phyloP scores from a whole-genome alignment of 495 filamentous ascomycete species.

The Bryoglossum gracile region DNA sequence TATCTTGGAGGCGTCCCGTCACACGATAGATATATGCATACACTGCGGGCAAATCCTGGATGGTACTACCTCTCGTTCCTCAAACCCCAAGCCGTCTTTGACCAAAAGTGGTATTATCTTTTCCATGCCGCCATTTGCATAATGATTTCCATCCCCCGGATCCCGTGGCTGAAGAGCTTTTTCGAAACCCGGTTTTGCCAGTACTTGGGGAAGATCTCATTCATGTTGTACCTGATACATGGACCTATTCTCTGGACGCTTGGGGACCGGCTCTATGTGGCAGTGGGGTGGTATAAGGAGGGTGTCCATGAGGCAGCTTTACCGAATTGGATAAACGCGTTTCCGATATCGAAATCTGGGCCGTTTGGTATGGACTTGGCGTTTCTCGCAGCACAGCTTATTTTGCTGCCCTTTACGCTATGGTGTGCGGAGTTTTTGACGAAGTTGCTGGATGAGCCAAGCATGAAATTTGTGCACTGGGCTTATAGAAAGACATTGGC shows the following conservation, averaged over 20 bases:
- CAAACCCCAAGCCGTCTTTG: conserved; percentile 43
- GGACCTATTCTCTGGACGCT: conserved; percentile 46
- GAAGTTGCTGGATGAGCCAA: conserved; percentile 48
- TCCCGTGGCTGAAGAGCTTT: conserved; percentile 41
- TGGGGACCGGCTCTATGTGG: conserved; percentile 44
- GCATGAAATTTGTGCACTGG: conserved; percentile 46
- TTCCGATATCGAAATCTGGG: conserved; percentile 26
- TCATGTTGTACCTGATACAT: conserved; percentile 50
- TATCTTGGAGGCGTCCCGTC: conserved; percentile 43
- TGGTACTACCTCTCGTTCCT: conserved; percentile 42
- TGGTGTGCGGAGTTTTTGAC: conserved; percentile 51
- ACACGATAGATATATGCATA: conserved; percentile 26
- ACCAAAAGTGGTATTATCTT: conserved; percentile 50
- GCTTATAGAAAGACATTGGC: conserved; percentile 36
- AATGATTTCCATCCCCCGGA: conserved; percentile 42
- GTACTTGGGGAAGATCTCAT: conserved; percentile 55
- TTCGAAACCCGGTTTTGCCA: conserved; percentile 51
- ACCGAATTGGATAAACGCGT: conserved; percentile 26
- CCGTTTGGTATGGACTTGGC: conserved; percentile 47
- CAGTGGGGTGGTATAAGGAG: conserved; percentile 45
- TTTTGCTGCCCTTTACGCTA: conserved; percentile 49
- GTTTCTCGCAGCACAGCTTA: conserved; percentile 45
- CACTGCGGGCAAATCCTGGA: conserved; percentile 31
- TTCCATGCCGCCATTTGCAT: conserved; percentile 44
- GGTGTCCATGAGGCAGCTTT: conserved; percentile 20